Base-by-base conservation (phyloP, 306 rosid genomes). In the Ormosia semicastrata region DNA sequence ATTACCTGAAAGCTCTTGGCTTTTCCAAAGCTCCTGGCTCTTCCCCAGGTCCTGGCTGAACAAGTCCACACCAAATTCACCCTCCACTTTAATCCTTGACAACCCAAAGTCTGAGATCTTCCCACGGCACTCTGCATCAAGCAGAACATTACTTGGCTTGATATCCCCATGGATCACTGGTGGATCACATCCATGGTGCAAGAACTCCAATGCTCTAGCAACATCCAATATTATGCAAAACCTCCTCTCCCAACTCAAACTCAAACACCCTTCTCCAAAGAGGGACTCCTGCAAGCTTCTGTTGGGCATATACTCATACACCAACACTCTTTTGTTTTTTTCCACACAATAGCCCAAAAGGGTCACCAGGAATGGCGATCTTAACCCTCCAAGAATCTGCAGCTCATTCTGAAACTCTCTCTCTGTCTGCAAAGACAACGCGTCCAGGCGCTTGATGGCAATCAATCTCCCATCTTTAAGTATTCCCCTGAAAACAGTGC, bases 161-260 rank as follows among this genome's bases (percentile, higher is more conserved):
- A 95, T 70, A 56, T 95, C 99, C 6, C 99, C 99, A 73, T 93
- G 99, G 63, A 95, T 93, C 60, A 95, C 97, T 3, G 99, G 99
- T 2, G 99, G 97, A 83, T 95, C 95, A 85, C 97, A 93, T 24
- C 94, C 95, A 84, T 90, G 87, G 80, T 93, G 99, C 80, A 95
- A 66, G 82, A 93, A 95, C 83, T 95, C 93, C 71, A 95, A 88
- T 5, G 97, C 99, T 88, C 90, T 90, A 52, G 94, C 88, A 78
- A 95, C 91, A 79, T 95, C 99, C 73, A 90, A 44, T 40, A 95
- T 84, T 1, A 93, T 73, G 76, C 88, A 89, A 73, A 93, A 91
- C 84, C 99, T 90, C 39, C 86, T 93, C 57, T 93, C 90, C 99
- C 98, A 95, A 52, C 97, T 85, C 92, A 95, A 76, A 83, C 86